Evolutionary conservation across 768 basidiomycete species (phyloP), one percentile per base, ranked within the genome.

Genomic region (Psilocybe cyanescens): DNA sequence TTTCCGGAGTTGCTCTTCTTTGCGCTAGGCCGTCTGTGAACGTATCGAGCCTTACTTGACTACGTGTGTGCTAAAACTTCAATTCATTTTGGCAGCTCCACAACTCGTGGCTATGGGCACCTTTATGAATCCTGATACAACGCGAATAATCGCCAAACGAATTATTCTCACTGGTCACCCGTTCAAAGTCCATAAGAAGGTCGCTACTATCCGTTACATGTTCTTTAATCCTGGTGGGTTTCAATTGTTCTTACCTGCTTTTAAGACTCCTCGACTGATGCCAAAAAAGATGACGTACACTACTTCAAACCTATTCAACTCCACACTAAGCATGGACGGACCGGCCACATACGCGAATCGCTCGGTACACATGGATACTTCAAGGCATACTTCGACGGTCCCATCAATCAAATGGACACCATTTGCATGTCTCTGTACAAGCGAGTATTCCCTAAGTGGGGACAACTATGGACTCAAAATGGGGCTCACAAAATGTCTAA

Each of bases 301-400:
- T 99, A 96, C 75, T 98, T 92, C 82, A 91, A 94, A 73, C 95
- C 95, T 1, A 88, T 99, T 61, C 94, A 97, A 71, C 79, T 98
- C 59, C 84, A 94, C 73, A 99, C 95, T 3, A 99, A 98, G 76
- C 84, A 90, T 62, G 96, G 97, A 8, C 84, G 94, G 19, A 83
- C 82, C 28, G 97, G 97, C 2, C 95, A 99, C 74, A 92, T 96
- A 67, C 83, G 82, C 51, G 96, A 95, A 75, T 90, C 94, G 8
- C 87, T 99, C 16, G 97, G 97, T 50, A 99, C 95, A 31, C 97
- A 99, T 70, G 97, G 97, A 31, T 95, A 98, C 76, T 94, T 95
- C 84, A 99, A 99, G 80, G 96, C 95, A 16, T 86, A 93, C 73
- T 95, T 95, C 75, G 95, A 97, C 71, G 94, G 92, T 12, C 93